Evolutionary conservation across 192 early-diverging fungal species (phyloP).

Genomic region (Coemansia sp.): DNA sequence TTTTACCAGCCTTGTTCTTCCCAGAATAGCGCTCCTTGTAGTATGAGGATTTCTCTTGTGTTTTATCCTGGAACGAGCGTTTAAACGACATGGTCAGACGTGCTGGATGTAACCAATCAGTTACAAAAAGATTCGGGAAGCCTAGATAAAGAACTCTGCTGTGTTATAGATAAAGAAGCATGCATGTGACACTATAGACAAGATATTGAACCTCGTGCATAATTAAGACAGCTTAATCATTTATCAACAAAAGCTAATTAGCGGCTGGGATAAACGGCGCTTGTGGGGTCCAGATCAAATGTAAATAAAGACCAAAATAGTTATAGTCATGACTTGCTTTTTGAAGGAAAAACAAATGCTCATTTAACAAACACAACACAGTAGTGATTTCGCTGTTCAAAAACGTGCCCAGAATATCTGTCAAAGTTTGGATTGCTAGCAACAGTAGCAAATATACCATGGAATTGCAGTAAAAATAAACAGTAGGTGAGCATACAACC

Average conservation of each 20-base stretch:
- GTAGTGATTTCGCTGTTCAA: too few relatives aligned
- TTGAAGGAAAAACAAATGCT: too few relatives aligned
- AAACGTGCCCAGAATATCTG: not conserved
- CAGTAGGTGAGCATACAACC: not conserved
- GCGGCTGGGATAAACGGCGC: too few relatives aligned
- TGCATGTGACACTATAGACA: not conserved
- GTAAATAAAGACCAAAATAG: too few relatives aligned
- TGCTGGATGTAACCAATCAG: not conserved
- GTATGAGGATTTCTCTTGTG: constrained; percentile 6
- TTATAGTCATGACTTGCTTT: too few relatives aligned
- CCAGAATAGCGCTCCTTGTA: constrained; percentile 36
- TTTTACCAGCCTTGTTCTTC: not conserved
- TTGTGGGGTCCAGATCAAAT: too few relatives aligned
- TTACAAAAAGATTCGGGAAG: not conserved
- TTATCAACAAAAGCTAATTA: too few relatives aligned
- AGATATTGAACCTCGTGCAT: not conserved
- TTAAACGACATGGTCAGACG: not conserved
- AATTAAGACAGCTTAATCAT: too few relatives aligned
- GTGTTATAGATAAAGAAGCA: not conserved
- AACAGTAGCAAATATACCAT: not conserved
- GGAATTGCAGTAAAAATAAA: not conserved
- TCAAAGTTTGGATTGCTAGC: not conserved
- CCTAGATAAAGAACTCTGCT: not conserved
- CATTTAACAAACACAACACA: too few relatives aligned
- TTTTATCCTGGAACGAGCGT: not conserved